Percentiles rank a stretch among this genome's conserved stretches.
These are phyloP conservation scores for Syncephalastrum monosporum DNA, from an alignment of 371 early-diverging fungal species.

Conservation along the genomic window DNA sequence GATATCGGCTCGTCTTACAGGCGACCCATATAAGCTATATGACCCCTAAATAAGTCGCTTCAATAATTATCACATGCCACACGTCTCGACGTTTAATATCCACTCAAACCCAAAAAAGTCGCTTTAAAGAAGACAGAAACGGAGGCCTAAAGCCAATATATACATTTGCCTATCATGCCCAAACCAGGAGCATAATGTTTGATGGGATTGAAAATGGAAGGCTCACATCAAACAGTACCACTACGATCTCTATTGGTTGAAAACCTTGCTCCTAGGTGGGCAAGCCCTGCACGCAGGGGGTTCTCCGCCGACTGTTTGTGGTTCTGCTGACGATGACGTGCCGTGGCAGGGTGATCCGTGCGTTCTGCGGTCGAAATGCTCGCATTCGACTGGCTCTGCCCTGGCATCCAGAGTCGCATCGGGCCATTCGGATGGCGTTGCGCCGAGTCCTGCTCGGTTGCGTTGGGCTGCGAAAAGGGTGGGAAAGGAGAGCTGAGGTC, in stretches of 20 bases:
- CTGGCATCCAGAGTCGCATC: constrained; percentile 4
- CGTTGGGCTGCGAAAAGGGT: too few species aligned
- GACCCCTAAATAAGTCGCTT: too few species aligned
- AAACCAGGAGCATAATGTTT: too few species aligned
- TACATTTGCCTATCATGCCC: too few species aligned
- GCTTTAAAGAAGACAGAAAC: too few species aligned
- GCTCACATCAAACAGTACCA: constrained; percentile 11
- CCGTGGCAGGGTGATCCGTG: not conserved
- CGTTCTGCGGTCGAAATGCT: constrained; percentile 1
- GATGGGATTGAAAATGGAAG: too few species aligned
- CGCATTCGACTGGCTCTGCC: not conserved
- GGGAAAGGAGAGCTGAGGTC: not conserved
- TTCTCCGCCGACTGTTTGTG: not conserved
- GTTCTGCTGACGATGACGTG: not conserved
- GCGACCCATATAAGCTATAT: too few species aligned
- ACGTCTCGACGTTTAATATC: too few species aligned
- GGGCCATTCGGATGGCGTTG: constrained; percentile 3
- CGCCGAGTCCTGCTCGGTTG: constrained; percentile 5
- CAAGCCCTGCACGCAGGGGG: constrained; percentile 9
- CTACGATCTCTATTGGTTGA: constrained; percentile 15
- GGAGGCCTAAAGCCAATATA: too few species aligned
- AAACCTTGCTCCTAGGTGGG: constrained; percentile 6
- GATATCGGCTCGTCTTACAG: too few species aligned
- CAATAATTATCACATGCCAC: too few species aligned
- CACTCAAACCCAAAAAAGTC: too few species aligned